A percentile compares a stretch with the other conserved stretches of the same genome.
These are phyloP conservation scores for Ophiostoma pallidulum DNA, from an alignment of 2,329 filamentous ascomycete species.

Conservation along the genomic window DNA sequence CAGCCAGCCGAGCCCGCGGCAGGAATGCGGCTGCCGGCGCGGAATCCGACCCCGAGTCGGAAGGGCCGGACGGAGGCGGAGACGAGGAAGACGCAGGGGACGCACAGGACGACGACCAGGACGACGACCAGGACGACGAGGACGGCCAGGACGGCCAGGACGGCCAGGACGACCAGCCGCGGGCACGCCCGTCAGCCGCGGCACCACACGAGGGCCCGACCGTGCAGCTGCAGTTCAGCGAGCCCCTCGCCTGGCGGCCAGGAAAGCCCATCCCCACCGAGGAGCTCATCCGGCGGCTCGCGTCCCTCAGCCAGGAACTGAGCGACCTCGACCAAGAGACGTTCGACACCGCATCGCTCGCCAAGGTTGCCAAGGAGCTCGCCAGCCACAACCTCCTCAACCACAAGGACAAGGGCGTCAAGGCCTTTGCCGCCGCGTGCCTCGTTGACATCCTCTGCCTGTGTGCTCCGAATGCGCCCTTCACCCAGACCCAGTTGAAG, in stretches of 20 bases:
- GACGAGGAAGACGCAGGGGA: constrained; percentile 5
- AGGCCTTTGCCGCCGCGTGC: constrained; percentile 80
- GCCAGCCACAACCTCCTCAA: constrained; percentile 70
- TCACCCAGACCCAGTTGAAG: constrained; percentile 83
- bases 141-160: constrained; percentile 3
- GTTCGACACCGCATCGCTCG: constrained; percentile 72
- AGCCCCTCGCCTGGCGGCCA: constrained; percentile 82
- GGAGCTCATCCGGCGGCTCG: constrained; percentile 72
- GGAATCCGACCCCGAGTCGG: constrained; percentile 7
- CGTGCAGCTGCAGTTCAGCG: constrained; percentile 62
- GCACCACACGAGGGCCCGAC: constrained; percentile 26
- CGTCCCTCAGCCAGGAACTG: constrained; percentile 73
- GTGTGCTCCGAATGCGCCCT: constrained; percentile 90
- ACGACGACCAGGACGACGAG: not conserved
- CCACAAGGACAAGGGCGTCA: constrained; percentile 90
- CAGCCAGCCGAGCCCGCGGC: not conserved
- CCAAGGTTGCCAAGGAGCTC: constrained; percentile 74
- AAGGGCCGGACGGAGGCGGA: constrained; percentile 13
- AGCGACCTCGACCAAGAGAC: constrained; percentile 80
- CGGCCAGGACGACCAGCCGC: constrained; percentile 2
- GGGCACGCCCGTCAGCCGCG: not conserved
- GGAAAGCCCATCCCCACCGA: constrained; percentile 80
- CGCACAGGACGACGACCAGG: constrained; percentile 4
- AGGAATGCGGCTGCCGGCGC: constrained; percentile 1
- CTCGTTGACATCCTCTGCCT: constrained; percentile 87